Conservation (phyloP, 2,329 filamentous ascomycete genomes). For the Simplicillium aogashimaense region DNA sequence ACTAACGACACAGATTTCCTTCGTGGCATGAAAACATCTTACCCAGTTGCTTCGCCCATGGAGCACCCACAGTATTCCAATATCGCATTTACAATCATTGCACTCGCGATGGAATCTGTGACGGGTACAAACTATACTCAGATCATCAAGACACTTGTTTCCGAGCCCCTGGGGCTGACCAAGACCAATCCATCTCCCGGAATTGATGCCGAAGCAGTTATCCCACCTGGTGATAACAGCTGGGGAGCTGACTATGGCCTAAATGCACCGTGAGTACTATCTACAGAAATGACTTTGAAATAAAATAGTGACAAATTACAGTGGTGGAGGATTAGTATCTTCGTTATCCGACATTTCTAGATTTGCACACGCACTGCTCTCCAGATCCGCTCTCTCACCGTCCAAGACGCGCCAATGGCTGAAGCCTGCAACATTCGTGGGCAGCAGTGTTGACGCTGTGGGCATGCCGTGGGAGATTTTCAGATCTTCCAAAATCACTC, state of each 20-base stretch:
- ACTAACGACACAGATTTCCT: slow-evolving; percentile 17
- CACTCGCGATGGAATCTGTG: slow-evolving; percentile 20
- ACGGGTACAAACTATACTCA: slow-evolving; percentile 18
- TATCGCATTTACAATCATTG: slow-evolving; percentile 25
- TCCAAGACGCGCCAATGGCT: slow-evolving; percentile 20
- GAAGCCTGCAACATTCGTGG: slow-evolving; percentile 21
- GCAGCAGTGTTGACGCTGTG: slow-evolving; percentile 17
- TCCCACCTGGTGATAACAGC: slow-evolving; percentile 19
- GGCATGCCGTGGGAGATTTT: slow-evolving; percentile 28
- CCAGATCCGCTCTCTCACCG: slow-evolving; percentile 13
- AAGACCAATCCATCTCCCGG: slow-evolving; percentile 19
- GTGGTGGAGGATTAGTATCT: slow-evolving; percentile 21
- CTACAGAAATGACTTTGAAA: too few species aligned
- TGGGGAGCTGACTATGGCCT: slow-evolving; percentile 24
- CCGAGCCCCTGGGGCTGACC: slow-evolving; percentile 8
- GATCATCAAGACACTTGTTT: slow-evolving; percentile 12
- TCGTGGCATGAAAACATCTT: slow-evolving; percentile 16
- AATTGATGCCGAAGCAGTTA: slow-evolving; percentile 16
- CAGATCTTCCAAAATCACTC: slow-evolving; percentile 14
- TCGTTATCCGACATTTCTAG: slow-evolving; percentile 20
- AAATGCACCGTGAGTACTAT: slow-evolving; percentile 17
- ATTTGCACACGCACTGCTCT: slow-evolving; percentile 18
- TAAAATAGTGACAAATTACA: too few species aligned
- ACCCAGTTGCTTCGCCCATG: slow-evolving; percentile 18
- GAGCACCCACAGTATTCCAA: slow-evolving; percentile 29